phyloP scores from a whole-genome alignment of 352 stramenopile genomes.

The Blastocystis sp. region DNA sequence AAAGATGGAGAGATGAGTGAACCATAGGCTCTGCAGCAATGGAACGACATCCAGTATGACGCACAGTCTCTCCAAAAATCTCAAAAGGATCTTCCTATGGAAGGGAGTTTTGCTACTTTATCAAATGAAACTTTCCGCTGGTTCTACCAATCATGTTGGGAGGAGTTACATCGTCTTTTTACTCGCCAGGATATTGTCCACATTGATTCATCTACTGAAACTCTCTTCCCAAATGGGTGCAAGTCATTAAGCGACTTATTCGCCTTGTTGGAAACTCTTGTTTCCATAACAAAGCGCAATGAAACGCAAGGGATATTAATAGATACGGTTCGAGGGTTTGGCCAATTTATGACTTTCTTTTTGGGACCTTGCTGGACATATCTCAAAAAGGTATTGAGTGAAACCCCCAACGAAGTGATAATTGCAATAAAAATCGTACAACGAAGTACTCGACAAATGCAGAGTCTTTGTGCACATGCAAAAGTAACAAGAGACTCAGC shows the following conservation, averaged over 20 bases:
- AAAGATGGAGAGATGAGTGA: background rate
- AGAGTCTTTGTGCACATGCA: conserved; percentile 32
- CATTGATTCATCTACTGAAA: background rate
- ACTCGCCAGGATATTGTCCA: background rate
- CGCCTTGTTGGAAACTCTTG: background rate
- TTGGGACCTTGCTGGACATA: background rate
- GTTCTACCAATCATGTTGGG: background rate
- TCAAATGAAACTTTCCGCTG: background rate
- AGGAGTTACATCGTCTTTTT: background rate
- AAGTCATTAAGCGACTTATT: background rate
- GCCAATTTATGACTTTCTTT: conserved; percentile 9
- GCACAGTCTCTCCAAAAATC: too few relatives aligned
- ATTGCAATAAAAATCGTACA: conserved; percentile 25
- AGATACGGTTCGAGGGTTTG: background rate
- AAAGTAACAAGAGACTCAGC: conserved; percentile 1
- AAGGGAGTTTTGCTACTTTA: background rate
- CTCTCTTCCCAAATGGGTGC: background rate
- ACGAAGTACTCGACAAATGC: conserved; percentile 25
- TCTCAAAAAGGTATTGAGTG: background rate
- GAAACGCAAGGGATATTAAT: background rate
- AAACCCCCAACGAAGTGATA: background rate
- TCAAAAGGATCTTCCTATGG: too few relatives aligned
- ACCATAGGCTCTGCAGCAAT: background rate
- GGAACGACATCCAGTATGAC: background rate
- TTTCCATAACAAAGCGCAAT: background rate